phyloP scores from a whole-genome alignment of 192 early-diverging fungal genomes.

The Dimargaris xerosporica region DNA sequence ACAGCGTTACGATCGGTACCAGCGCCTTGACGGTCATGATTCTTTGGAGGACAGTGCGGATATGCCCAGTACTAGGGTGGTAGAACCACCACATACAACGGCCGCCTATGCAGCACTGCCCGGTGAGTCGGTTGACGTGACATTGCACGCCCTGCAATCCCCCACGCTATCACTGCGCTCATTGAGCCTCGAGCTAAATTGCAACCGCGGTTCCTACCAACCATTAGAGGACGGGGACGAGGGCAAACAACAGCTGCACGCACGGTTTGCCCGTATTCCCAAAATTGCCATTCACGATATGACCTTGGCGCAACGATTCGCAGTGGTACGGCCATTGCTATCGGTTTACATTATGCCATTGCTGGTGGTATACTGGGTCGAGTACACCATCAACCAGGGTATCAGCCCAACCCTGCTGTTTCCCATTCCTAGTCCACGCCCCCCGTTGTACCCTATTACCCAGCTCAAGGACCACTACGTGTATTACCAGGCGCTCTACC shows the following conservation, averaged over 20 bases:
- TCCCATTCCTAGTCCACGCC: constrained; percentile 19
- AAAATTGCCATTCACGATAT: constrained; percentile 15
- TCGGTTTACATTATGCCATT: constrained; percentile 24
- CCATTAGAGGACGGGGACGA: too few relatives aligned
- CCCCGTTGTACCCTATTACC: constrained; percentile 17
- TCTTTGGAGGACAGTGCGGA: too few relatives aligned
- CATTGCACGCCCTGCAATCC: background rate
- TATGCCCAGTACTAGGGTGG: too few relatives aligned
- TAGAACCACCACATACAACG: too few relatives aligned
- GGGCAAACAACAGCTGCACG: background rate
- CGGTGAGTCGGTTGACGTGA: background rate
- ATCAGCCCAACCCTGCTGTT: constrained; percentile 24
- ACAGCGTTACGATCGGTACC: background rate
- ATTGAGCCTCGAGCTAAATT: background rate
- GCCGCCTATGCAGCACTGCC: background rate
- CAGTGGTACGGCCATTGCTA: constrained; percentile 17
- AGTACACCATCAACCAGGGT: constrained; percentile 32
- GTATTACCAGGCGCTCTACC: constrained; percentile 26
- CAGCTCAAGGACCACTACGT: constrained; percentile 24
- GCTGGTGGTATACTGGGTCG: constrained; percentile 24
- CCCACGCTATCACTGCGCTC: background rate
- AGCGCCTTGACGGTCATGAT: background rate
- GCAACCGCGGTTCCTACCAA: too few relatives aligned
- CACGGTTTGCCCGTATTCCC: background rate
- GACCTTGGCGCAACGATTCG: constrained; percentile 20